Evolutionary conservation across 2,329 filamentous ascomycete genomes (phyloP), one percentile per base, ranked within the genome.

Genomic region (Fusarium odoratissimum): DNA sequence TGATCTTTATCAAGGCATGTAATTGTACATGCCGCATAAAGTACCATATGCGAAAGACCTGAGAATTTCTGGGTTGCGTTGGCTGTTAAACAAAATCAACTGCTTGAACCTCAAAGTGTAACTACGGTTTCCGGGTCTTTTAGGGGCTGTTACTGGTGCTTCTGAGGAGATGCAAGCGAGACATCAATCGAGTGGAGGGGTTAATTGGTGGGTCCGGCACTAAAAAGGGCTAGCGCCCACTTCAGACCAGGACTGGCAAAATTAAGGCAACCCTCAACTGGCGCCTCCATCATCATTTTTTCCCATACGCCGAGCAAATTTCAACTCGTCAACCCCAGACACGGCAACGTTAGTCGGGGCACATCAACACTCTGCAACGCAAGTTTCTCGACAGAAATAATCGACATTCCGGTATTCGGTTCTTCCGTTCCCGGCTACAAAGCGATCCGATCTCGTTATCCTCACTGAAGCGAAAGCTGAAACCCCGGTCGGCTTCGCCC

Each of bases 241-340:
- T 83, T 83, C 73, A 79, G 64, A 58, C 65, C 79, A 79, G 76
- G 77, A 77, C 77, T 76, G 79, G 76, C 81, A 84, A 84, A 84
- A 84, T 83, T 84, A 79, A 81, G 80, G 80, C 80, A 84, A 80
- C 82, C 81, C 82, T 83, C 81, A 82, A 67, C 78, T 77, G 73
- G 75, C 76, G 76, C 74, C 76, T 76, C 76, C 79, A 79, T 79
- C 77, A 77, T 79, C 76, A 76, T 79, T 80, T 82, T 71, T 82
- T 81, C 79, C 77, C 74, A 78, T 78, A 79, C 79, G 79, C 76
- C 79, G 81, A 83, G 82, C 80, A 84, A 84, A 81, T 83, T 83
- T 83, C 82, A 79, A 75, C 80, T 82, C 79, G 80, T 77, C 80
- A 83, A 81, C 79, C 81, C 81, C 81, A 83, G 82, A 82, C 81